Evolutionary conservation across 2,329 filamentous ascomycete genomes (phyloP), one percentile per base, ranked within the genome.

Genomic region (Zymoseptoria crescenta): DNA sequence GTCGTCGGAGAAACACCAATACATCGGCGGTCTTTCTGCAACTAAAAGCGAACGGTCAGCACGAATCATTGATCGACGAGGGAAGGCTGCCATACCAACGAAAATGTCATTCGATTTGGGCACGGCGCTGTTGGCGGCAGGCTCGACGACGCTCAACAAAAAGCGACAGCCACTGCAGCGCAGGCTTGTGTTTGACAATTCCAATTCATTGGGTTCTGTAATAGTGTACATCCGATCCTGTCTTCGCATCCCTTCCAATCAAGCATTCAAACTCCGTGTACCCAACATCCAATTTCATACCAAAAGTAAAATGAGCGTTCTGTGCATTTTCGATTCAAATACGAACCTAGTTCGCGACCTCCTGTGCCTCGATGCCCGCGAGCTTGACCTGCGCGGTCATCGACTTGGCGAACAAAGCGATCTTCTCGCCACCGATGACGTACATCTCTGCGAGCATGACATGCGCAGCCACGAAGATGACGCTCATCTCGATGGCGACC

Each of bases 401-500:
- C 55, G 63, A 66, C 65, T 69, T 67, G 21, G 67, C 27, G 41
- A 68, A 60, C 24, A 67, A 30, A 20, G 56, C 67, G 1, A 71
- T 56, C 54, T 66, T 65, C 57, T 69, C 67, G 30, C 65, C 67
- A 58, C 69, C 69, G 49, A 70, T 66, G 20, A 70, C 7, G 60
- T 66, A 71, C 20, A 70, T 48, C 64, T 71, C 67, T 13, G 65
- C 65, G 20, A 64, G 53, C 51, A 70, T 64, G 29, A 71, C 41
- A 56, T 68, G 65, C 1, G 63, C 48, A 53, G 60, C 66, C 54
- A 68, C 56, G 48, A 72, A 59, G 45, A 64, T 56, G 45, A 73
- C 59, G 45, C 62, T 62, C 52, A 71, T 52, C 64, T 72, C 68
- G 58, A 90, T 79, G 35, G 78, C 72, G 62, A 85, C 79, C 66